phyloP scores from a whole-genome alignment of 2,329 filamentous ascomycete species.

The Pseudogymnoascus sp. region DNA sequence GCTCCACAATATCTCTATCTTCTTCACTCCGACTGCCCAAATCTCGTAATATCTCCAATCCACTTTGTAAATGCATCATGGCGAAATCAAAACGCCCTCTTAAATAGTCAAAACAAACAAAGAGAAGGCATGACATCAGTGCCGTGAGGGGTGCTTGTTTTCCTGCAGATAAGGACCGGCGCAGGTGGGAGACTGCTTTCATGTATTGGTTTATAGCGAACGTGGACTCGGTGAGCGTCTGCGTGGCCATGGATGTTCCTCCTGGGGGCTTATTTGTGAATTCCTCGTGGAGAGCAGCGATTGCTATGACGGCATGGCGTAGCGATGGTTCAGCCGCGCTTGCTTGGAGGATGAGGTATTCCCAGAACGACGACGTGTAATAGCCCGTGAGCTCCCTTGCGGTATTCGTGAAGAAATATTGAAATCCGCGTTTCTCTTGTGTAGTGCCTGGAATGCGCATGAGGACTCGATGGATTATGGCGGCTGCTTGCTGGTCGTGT shows the following conservation, averaged over 20 bases:
- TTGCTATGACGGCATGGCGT: constrained; percentile 26
- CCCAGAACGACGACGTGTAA: constrained; percentile 24
- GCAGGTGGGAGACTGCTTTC: constrained; percentile 25
- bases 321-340: constrained; percentile 22
- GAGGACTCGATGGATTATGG: constrained; percentile 2
- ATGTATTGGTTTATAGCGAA: constrained; percentile 27
- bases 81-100: constrained; percentile 24
- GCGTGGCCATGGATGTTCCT: constrained; percentile 3
- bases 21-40: constrained; percentile 10
- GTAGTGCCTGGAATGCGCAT: constrained; percentile 18
- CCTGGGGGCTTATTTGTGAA: constrained; percentile 17
- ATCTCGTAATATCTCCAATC: constrained; percentile 20
- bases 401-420: constrained; percentile 24
- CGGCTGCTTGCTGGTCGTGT: constrained; percentile 1
- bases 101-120: constrained; percentile 27
- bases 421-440: constrained; percentile 24
- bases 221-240: too few relatives aligned
- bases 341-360: constrained; percentile 24
- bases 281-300: constrained; percentile 26
- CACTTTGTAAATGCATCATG: constrained; percentile 26
- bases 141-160: constrained; percentile 22
- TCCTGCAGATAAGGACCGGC: constrained; percentile 20
- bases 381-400: constrained; percentile 24
- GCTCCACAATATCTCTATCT: constrained; percentile 20
- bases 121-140: constrained; percentile 27